phyloP scores from a whole-genome alignment of 176 grass and related monocot genomes.

The Zoysia japonica region DNA sequence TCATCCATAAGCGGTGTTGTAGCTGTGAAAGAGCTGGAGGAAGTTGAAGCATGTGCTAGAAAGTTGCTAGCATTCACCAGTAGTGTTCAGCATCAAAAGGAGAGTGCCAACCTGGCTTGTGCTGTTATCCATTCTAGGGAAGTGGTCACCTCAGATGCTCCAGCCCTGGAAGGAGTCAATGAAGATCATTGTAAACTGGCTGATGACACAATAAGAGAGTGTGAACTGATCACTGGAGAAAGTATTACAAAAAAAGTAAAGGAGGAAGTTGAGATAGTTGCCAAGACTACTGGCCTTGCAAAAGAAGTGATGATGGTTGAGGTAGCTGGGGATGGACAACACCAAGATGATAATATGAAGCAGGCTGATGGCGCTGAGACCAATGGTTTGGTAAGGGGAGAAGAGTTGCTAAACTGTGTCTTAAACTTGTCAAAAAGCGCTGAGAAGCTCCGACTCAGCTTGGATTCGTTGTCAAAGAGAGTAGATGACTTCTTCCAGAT shows the following conservation, averaged over 20 bases:
- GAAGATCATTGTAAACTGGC: slow-evolving; percentile 14
- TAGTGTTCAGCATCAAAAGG: slow-evolving; percentile 31
- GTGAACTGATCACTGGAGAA: background rate
- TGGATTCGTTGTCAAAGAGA: slow-evolving; percentile 61
- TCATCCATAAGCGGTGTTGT: slow-evolving; percentile 29
- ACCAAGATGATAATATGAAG: slow-evolving; percentile 32
- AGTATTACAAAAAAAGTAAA: slow-evolving; percentile 20
- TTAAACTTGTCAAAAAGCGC: slow-evolving; percentile 46
- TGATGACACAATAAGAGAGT: background rate
- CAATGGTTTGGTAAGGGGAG: slow-evolving; percentile 6
- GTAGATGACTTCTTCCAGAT: slow-evolving; percentile 79
- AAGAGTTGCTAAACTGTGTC: slow-evolving; percentile 49
- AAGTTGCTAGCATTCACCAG: slow-evolving; percentile 45
- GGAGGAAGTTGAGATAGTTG: slow-evolving; percentile 6
- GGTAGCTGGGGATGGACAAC: background rate
- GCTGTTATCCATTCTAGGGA: slow-evolving; percentile 33
- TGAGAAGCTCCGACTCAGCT: slow-evolving; percentile 30
- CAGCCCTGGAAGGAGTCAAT: background rate
- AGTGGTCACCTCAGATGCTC: background rate
- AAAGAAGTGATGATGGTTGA: slow-evolving; percentile 10
- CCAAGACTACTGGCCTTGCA: background rate
- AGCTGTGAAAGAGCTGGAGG: slow-evolving; percentile 69
- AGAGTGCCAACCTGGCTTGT: slow-evolving; percentile 29
- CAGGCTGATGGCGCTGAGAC: background rate
- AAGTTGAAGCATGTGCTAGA: slow-evolving; percentile 54